Percentiles rank a stretch among this genome's conserved stretches.
phyloP scores from a whole-genome alignment of 495 filamentous ascomycete species.

The Chaetomium fimeti region DNA sequence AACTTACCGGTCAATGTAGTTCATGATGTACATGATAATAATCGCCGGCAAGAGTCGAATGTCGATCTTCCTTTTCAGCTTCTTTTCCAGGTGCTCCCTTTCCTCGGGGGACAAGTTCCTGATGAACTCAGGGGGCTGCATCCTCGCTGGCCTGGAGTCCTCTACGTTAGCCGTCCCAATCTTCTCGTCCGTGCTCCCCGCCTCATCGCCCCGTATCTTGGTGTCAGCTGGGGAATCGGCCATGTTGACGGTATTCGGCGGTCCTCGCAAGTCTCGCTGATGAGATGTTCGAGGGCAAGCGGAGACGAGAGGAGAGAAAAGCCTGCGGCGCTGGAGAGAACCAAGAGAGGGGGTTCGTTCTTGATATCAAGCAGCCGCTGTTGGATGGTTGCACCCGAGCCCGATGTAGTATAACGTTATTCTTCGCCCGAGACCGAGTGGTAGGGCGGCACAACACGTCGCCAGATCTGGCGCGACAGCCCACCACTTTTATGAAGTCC shows the following conservation, averaged over 20 bases:
- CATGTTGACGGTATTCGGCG: slow-evolving; percentile 1
- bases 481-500: not conserved
- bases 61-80: slow-evolving; percentile 64
- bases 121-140: slow-evolving; percentile 51
- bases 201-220: not conserved
- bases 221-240: not conserved
- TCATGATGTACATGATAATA: slow-evolving; percentile 64
- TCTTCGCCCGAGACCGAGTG: not conserved
- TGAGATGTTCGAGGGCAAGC: not conserved
- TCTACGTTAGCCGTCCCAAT: slow-evolving; percentile 16
- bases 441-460: not conserved
- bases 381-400: not conserved
- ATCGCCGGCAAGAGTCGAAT: slow-evolving; percentile 58
- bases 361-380: not conserved
- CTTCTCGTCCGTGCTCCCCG: slow-evolving; percentile 27
- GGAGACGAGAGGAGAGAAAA: not conserved
- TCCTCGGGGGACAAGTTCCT: slow-evolving; percentile 48
- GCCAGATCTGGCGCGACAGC: not conserved
- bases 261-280: not conserved
- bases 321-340: not conserved
- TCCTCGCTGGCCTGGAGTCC: slow-evolving; percentile 18
- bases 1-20: slow-evolving; percentile 67
- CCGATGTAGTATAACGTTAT: not conserved
- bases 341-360: not conserved
- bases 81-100: slow-evolving; percentile 46